Percentiles rank a stretch among this genome's conserved stretches.
phyloP scores from a whole-genome alignment of 345 rosid genomes.

The Populus davidiana region DNA sequence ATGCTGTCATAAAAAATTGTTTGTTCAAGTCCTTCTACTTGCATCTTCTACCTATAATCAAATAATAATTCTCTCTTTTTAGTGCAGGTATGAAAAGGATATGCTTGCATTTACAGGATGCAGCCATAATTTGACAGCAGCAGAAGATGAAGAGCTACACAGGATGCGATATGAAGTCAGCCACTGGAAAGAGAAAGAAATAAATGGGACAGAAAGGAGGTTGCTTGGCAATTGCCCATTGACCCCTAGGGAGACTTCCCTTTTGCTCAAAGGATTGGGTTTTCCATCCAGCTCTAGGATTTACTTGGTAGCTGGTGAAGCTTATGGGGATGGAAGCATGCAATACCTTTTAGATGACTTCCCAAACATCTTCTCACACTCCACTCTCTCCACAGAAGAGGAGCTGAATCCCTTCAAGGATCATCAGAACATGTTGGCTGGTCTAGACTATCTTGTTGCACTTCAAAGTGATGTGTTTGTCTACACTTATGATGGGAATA shows the following conservation, averaged over 20 bases:
- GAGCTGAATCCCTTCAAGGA: slow-evolving; percentile 69
- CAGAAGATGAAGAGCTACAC: slow-evolving; percentile 76
- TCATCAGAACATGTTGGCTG: slow-evolving; percentile 95
- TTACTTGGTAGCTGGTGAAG: slow-evolving; percentile 95
- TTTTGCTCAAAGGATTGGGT: slow-evolving; percentile 75
- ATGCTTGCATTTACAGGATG: slow-evolving; percentile 99
- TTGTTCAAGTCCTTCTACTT: background rate
- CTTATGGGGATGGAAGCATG: slow-evolving; percentile 87
- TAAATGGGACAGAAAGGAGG: slow-evolving; percentile 86
- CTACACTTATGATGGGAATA: slow-evolving; percentile 88
- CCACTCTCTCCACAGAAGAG: slow-evolving; percentile 65
- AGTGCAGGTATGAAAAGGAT: slow-evolving; percentile 84
- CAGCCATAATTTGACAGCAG: slow-evolving; percentile 73
- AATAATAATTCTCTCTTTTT: background rate
- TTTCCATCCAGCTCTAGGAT: slow-evolving; percentile 75
- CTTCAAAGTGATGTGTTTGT: slow-evolving; percentile 82
- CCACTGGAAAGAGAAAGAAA: slow-evolving; percentile 95
- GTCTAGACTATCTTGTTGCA: slow-evolving; percentile 84
- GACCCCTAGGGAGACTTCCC: slow-evolving; percentile 92
- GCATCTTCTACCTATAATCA: background rate
- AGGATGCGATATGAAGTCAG: slow-evolving; percentile 77
- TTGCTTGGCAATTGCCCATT: slow-evolving; percentile 88
- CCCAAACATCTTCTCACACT: slow-evolving; percentile 80
- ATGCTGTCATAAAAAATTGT: background rate
- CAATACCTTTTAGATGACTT: slow-evolving; percentile 59